Base-by-base conservation (phyloP, 495 filamentous ascomycete species). In the Penicillium angulare region DNA sequence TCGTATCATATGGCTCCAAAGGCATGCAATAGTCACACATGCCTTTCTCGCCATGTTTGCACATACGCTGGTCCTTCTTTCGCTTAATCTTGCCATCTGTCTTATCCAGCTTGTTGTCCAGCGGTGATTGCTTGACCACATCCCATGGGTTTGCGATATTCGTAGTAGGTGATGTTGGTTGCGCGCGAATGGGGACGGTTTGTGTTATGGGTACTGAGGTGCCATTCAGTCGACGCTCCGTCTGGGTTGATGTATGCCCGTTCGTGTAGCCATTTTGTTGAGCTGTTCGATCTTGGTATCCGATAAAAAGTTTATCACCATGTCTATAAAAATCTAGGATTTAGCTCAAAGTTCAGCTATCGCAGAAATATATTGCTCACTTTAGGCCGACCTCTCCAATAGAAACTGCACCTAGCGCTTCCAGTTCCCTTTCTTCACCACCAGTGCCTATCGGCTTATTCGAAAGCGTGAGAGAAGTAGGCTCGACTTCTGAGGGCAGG, bases 21-120 rank as follows among this genome's bases (percentile, higher is more conserved):
- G 93, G 93, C 89, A 92, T 96, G 77, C 93, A 99, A 69, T 97
- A 96, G 69, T 99, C 93, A 67, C 93, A 99, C 95, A 97, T 97
- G 55, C 95, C 93, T 67, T 95, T 96, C 17, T 86, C 84, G 6
- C 92, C 92, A 67, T 99, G 93, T 57, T 87, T 86, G 73, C 93
- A 99, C 88, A 99, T 91, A 61, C 89, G 92, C 33, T 68, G 65
- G 59, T 97, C 95, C 32, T 77, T 76, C 32, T 71, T 73, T 41
- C 93, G 78, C 27, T 83, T 79, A 40, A 97, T 97, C 76, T 97
- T 99, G 44, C 93, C 95, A 81, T 96, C 89, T 57, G 84, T 78
- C 71, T 82, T 89, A 60, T 99, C 93, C 54, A 99, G 71, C 18
- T 79, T 71, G 61, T 97, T 81, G 63, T 99, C 93, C 0, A 97